Percentiles rank a stretch among this genome's conserved stretches.
Evolutionary conservation across 768 basidiomycete genomes (phyloP).

Genomic region (Hirschioporus abietinus): DNA sequence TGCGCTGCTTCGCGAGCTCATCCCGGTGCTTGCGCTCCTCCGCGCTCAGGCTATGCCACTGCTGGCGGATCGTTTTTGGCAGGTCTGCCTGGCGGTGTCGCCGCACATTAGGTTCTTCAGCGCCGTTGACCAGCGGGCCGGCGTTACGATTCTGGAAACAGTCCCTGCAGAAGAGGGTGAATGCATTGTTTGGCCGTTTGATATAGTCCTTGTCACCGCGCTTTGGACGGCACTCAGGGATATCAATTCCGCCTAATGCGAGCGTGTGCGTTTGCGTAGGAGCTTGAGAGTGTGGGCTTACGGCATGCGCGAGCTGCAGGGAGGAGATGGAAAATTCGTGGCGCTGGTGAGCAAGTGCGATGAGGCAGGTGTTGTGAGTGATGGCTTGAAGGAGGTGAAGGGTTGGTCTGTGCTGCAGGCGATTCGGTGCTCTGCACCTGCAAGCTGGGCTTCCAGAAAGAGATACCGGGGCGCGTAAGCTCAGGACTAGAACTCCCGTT

Average conservation of each 20-base stretch:
- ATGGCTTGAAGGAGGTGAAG: slow-evolving; percentile 34
- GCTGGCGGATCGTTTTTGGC: slow-evolving; percentile 76
- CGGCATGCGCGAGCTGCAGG: slow-evolving; percentile 14
- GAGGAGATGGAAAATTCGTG: slow-evolving; percentile 16
- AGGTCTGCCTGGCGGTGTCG: slow-evolving; percentile 70
- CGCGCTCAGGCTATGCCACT: slow-evolving; percentile 64
- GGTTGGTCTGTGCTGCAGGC: slow-evolving; percentile 28
- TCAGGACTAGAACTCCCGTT: slow-evolving; percentile 33
- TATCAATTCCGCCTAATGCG: slow-evolving; percentile 23
- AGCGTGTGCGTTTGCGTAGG: slow-evolving; percentile 1
- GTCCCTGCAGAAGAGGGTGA: slow-evolving; percentile 78
- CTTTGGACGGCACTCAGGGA: slow-evolving; percentile 35
- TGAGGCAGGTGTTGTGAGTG: slow-evolving; percentile 35
- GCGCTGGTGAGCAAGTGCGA: slow-evolving; percentile 26
- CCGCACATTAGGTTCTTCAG: slow-evolving; percentile 21
- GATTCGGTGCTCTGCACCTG: slow-evolving; percentile 31
- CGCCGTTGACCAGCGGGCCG: slow-evolving; percentile 28
- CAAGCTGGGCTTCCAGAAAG: slow-evolving; percentile 33
- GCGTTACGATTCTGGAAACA: slow-evolving; percentile 69
- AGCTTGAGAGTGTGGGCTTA: no score
- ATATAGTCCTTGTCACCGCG: slow-evolving; percentile 80
- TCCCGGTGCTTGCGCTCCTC: slow-evolving; percentile 75
- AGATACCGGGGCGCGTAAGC: slow-evolving; percentile 40
- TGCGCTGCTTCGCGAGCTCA: slow-evolving; percentile 69
- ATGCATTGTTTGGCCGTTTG: slow-evolving; percentile 80